phyloP scores from a whole-genome alignment of 495 filamentous ascomycete species.

The Xylaria castorea region DNA sequence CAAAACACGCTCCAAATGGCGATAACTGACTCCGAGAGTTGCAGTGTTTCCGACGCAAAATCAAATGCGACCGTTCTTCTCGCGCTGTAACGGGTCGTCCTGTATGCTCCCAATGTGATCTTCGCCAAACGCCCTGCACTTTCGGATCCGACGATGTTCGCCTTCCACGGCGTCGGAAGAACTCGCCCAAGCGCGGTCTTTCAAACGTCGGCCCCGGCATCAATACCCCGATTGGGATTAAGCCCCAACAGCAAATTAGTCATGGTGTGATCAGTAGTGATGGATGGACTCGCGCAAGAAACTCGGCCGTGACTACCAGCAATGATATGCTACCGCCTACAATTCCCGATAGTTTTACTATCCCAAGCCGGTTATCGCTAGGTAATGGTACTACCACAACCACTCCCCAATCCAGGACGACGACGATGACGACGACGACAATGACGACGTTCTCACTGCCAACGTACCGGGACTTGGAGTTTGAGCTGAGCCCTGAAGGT shows the following conservation, averaged over 20 bases:
- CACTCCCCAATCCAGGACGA: neutral
- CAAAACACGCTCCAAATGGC: too few relatives aligned
- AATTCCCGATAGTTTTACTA: neutral
- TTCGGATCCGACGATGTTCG: conserved; percentile 20
- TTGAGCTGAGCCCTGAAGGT: conserved; percentile 12
- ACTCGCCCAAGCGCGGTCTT: neutral
- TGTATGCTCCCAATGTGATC: conserved; percentile 20
- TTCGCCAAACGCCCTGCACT: conserved; percentile 18
- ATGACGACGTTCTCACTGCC: neutral
- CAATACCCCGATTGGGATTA: neutral
- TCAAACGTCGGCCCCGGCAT: neutral
- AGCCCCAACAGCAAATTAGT: neutral
- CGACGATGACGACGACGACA: neutral
- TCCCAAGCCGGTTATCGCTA: neutral
- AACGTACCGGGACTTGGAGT: conserved; percentile 3
- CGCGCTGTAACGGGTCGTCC: neutral
- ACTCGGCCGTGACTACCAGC: neutral
- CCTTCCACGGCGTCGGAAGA: conserved; percentile 8
- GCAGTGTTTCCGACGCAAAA: conserved; percentile 24
- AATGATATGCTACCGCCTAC: neutral
- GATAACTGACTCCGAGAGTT: too few relatives aligned
- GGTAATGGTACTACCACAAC: neutral
- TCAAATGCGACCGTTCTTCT: conserved; percentile 22
- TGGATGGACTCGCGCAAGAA: neutral
- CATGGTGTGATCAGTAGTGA: neutral